Base-by-base conservation (phyloP, 371 early-diverging fungal species). In the Mortierella sp. region DNA sequence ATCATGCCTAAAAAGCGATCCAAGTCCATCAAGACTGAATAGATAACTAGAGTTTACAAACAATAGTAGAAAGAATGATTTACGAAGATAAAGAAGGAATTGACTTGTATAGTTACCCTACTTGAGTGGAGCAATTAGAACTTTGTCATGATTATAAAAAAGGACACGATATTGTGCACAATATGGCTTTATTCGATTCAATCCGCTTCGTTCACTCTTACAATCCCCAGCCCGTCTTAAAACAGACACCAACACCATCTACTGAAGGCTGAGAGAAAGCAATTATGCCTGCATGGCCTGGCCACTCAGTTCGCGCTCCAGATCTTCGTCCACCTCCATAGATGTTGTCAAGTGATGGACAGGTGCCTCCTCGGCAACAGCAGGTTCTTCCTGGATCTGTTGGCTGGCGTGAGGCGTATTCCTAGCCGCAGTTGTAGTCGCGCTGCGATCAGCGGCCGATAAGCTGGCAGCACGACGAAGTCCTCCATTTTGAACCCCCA, bases 291-390 rank as follows among this genome's bases (percentile, higher is more conserved):
- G 68, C 59, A 68, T 64, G 51, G 70, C 17, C 31, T 80, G 76
- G 13, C 90, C 90, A 59, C 89, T 87, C 70, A 90, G 63, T 61
- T 89, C 90, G 29, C 87, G 85, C 64, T 90, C 90, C 71, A 90
- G 70, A 56, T 83, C 80, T 63, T 87, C 87, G 74, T 89, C 89
- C 0, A 90, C 85, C 61, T 89, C 89, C 86, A 88, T 90, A 3
- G 61, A 66, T 29, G 70, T 49, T 12, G 68, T 61, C 60, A 68
- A 31, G 10, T 64, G 73, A 29, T 68, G 67, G 17, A 32, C 62
- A 32, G 69, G 76, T 8, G 78, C 64, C 57, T 82, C 72, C 45
- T 76, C 70, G 6, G 67, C 73, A 55, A 73, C 42, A 13, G 70
- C 76, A 17, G 76, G 76, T 40, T 76, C 82, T 51, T 72, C 73